Evolutionary conservation across 2,329 filamentous ascomycete genomes (phyloP), one percentile per base, ranked within the genome.

Genomic region (Fusarium sp.): DNA sequence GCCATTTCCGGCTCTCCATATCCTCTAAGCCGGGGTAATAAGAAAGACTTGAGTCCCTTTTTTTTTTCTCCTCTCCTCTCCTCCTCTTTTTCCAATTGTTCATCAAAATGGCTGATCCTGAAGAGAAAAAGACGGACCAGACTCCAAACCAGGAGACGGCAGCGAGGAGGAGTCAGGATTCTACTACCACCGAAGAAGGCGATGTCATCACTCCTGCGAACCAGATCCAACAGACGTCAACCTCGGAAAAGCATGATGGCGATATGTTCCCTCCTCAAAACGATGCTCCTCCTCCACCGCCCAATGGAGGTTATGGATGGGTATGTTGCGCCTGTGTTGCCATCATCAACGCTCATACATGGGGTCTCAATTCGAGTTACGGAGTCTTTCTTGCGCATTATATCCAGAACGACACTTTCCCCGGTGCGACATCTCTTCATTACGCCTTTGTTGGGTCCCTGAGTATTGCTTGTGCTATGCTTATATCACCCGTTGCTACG

Each of bases 361-460:
- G 91, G 91, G 91, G 91, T 10, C 81, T 93, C 65, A 93, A 93
- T 76, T 79, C 78, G 32, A 79, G 74, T 62, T 81, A 81, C 47
- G 77, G 78, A 42, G 85, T 89, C 37, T 89, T 89, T 71, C 81
- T 89, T 7, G 86, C 87, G 7, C 83, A 88, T 71, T 88, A 88
- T 63, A 80, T 88, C 18, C 82, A 84, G 20, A 86, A 86, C 50
- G 82, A 89, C 55, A 83, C 85, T 23, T 93, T 92, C 68, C 85
- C 88, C 0, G 88, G 86, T 16, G 87, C 91, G 4, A 88, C 87
- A 0, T 80, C 86, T 4, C 84, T 94, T 3, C 85, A 89, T 8
- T 94, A 90, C 78, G 92, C 92, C 42, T 94, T 95, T 76, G 85
- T 95, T n/a, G 92, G 92, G 28, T 73, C 71, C 6, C 68, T 81